Evolutionary conservation across 305 asterid species (phyloP), one percentile per base, ranked within the genome.

Genomic region (Fraxinus greggii): DNA sequence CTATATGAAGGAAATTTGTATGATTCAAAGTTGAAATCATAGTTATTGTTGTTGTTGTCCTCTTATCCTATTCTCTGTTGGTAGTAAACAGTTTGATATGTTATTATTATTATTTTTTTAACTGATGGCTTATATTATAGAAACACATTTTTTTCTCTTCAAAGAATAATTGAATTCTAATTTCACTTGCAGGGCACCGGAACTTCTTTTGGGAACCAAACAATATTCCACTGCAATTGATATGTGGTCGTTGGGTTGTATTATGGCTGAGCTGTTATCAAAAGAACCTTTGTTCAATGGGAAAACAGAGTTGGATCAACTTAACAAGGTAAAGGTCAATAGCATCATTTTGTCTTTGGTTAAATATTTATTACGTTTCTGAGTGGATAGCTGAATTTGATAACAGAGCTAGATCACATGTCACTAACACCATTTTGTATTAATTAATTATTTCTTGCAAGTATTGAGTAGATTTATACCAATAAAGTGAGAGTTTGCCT

Each of bases 201-300:
- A 74, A 74, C 78, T 74, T 74, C 78, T 74, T 36, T 36, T 74
- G 32, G 78, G 78, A 21, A 26, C 56, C 31, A 74, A 74, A 38
- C 56, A 74, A 32, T 74, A 74, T 74, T 74, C 78, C 5, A 74
- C 31, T 36, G 78, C 78, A 35, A 74, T 74, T 74, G 78, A 74
- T 24, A 74, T 74, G 78, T 74, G 78, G 78, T 74, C 78, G 5
- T 23, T 74, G 72, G 99, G 98, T 26, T 95, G 98, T 87, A 91
- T 95, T 56, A 95, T 95, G 98, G 97, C 97, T 21, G 98, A 95
- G 84, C 83, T 95, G 36, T 86, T 95, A 74, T 89, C 89, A 12
- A 92, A 88, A 86, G 92, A 85, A 82, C 93, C 99, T 3, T 72
- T 95, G 75, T 95, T 95, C 81, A 90, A 90, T 75, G 99, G 98